A percentile compares a stretch with the other conserved stretches of the same genome.
phyloP scores from a whole-genome alignment of 495 filamentous ascomycete species.

The Daldinia grandis region DNA sequence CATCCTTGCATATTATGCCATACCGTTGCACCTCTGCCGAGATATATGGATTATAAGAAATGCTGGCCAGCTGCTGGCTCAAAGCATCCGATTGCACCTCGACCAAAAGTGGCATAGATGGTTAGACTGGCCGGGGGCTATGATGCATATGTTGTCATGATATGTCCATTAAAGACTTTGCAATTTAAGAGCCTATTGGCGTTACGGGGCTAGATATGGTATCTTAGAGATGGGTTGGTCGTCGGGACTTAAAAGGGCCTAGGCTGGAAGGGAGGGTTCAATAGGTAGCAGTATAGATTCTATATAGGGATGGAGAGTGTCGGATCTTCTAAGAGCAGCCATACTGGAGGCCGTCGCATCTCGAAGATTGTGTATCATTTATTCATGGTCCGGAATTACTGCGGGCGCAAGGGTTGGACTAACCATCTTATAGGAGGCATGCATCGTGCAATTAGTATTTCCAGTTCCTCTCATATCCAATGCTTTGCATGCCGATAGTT shows the following conservation, averaged over 20 bases:
- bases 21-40: slow-evolving; percentile 25
- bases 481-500: background rate
- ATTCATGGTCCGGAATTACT: background rate
- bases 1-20: slow-evolving; percentile 27
- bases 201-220: background rate
- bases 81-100: slow-evolving; percentile 24
- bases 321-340: background rate
- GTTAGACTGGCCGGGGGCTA: slow-evolving; percentile 29
- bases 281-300: background rate
- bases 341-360: background rate
- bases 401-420: background rate
- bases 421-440: background rate
- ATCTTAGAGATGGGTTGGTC: background rate
- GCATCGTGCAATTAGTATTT: background rate
- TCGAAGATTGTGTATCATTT: background rate
- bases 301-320: background rate
- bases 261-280: background rate
- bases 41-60: slow-evolving; percentile 26
- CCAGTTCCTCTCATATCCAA: background rate
- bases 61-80: slow-evolving; percentile 17
- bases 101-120: slow-evolving; percentile 29
- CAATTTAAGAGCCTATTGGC: background rate
- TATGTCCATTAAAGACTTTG: background rate
- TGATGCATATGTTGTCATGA: slow-evolving; percentile 17
- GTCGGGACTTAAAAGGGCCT: background rate